Evolutionary conservation across 2,329 filamentous ascomycete genomes (phyloP).

Genomic region (Xylaria arbuscula): DNA sequence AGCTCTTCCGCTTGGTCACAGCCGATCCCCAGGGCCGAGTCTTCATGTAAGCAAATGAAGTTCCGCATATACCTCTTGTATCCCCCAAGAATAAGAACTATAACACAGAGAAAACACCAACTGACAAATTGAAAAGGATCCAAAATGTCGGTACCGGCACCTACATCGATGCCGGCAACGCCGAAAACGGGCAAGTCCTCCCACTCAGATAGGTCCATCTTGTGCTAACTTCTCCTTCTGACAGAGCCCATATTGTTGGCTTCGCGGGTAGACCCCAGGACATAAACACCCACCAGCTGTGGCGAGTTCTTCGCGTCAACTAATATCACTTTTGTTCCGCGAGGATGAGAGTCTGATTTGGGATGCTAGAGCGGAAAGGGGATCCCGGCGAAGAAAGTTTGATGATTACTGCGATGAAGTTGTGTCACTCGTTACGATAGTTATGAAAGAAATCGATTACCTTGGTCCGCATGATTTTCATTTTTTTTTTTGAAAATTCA

Average conservation of each 20-base stretch:
- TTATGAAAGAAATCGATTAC: background rate
- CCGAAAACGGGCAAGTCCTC: no score
- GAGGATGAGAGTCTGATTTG: background rate
- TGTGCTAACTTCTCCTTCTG: background rate
- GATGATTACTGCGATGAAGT: background rate
- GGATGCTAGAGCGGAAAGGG: background rate
- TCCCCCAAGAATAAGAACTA: background rate
- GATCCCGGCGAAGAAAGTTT: background rate
- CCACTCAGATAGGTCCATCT: background rate
- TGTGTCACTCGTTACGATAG: constrained; percentile 8
- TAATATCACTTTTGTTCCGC: background rate
- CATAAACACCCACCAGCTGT: constrained; percentile 12
- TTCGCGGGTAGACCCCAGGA: background rate
- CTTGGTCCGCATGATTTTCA: background rate
- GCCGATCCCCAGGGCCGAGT: constrained; percentile 12
- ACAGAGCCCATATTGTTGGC: background rate
- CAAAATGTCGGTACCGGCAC: constrained; percentile 16
- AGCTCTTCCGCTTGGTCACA: constrained; percentile 10
- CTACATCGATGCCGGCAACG: constrained; percentile 10
- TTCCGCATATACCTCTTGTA: no score
- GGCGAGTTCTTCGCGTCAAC: constrained; percentile 14
- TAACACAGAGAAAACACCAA: background rate
- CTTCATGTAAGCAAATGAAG: constrained; percentile 9
- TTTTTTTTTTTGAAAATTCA: background rate
- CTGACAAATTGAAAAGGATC: constrained; percentile 7